Conservation (phyloP, 73 alveolate species). For the Paraurostyla sp. region DNA sequence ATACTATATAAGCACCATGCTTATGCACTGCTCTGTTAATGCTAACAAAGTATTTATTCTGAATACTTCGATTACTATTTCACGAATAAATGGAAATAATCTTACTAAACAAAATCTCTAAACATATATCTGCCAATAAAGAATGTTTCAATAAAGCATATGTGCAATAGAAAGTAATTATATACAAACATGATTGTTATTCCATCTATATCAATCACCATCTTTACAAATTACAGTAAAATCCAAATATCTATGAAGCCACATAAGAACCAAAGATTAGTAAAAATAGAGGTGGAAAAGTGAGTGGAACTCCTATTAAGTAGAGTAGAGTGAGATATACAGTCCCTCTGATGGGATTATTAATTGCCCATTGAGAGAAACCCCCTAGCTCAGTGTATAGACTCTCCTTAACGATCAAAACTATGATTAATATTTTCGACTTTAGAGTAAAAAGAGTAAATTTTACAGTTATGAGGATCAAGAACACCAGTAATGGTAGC, state of each 20-base stretch:
- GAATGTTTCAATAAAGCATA: conserved; percentile 21
- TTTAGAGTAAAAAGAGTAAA: neutral
- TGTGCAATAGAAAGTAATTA: conserved; percentile 5
- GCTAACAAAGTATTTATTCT: conserved; percentile 10
- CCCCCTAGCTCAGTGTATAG: neutral
- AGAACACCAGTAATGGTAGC: conserved; percentile 9
- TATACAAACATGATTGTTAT: neutral
- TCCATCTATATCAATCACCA: neutral
- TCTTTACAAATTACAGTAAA: neutral
- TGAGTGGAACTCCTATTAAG: neutral
- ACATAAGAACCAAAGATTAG: conserved; percentile 4
- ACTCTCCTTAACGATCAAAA: neutral
- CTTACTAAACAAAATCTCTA: conserved; percentile 34
- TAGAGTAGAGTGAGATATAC: neutral
- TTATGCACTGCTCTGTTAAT: conserved; percentile 18
- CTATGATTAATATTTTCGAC: conserved; percentile 3
- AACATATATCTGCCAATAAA: conserved; percentile 42
- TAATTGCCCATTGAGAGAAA: conserved; percentile 12
- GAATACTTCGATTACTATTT: conserved; percentile 3
- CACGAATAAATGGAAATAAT: neutral
- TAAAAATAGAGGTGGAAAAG: neutral
- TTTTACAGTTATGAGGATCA: neutral
- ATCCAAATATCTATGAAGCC: neutral
- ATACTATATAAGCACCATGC: conserved; percentile 30
- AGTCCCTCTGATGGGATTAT: conserved; percentile 12